Evolutionary conservation across 805 yeast genomes (phyloP), one percentile per base, ranked within the genome.

Genomic region (Metschnikowia arizonensis): DNA sequence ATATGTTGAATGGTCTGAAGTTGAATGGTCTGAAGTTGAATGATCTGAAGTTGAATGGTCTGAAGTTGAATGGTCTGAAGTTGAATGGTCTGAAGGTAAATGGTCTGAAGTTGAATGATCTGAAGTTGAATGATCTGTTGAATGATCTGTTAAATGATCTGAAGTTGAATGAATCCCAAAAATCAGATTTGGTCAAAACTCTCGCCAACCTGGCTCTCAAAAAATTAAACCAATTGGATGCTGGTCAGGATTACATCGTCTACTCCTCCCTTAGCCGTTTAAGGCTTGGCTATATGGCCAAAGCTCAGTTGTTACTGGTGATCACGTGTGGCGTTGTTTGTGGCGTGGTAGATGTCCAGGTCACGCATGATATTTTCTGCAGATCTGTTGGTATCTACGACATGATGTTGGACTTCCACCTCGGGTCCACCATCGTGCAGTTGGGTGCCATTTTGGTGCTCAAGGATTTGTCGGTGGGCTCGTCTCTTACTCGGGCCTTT

Each of bases 281-380:
- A 39, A 68, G 66, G 32, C 60, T 76, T 19, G 83, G 83, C 0
- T 74, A 78, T 52, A 56, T 66, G 23, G 70, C 83, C n/a, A 82
- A 83, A 58, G 64, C 79, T 19, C 60, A 65, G 43, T 76, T 78
- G 18, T 64, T 85, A 28, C 83, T 84, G 58, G 73, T 82, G n/a
- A 71, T 86, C 6, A 74, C 81, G 5, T 74, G 79, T 40, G 83
- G 85, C 8, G 66, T 73, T 44, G 62, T 72, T 24, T 65, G 74
- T 18, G 78, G 76, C 19, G 63, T 70, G 33, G 66, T 77, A 30
- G 71, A 72, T 14, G 55, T 70, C n/a, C 70, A 68, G 0, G 62
- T 65, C 4, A 73, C 81, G 26, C 63, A 71, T 28, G 61, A 68
- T 3, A 56, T 78, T 21, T 72, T 85, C 40, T 74, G 74, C 41